These are phyloP conservation scores for Wolfiporia cocos DNA, from an alignment of 1,284 basidiomycete genomes.

Conservation along the genomic window DNA sequence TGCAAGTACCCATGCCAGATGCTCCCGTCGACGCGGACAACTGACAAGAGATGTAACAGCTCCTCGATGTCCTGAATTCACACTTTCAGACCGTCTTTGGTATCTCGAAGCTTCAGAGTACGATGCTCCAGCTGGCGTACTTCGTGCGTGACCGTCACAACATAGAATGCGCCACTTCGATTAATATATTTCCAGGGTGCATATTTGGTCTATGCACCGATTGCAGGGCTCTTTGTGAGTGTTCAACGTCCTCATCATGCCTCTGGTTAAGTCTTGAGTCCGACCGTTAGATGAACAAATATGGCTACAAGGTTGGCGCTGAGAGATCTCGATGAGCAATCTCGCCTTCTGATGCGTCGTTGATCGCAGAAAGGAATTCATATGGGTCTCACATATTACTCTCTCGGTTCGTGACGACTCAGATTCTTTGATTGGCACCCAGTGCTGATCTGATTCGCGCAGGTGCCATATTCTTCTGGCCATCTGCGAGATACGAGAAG, in stretches of 20 bases:
- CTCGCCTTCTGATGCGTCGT: slow-evolving; percentile 3
- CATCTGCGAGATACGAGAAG: slow-evolving; percentile 58
- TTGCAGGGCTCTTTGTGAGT: slow-evolving; percentile 50
- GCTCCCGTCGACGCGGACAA: slow-evolving; percentile 5
- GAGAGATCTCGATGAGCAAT: slow-evolving; percentile 4
- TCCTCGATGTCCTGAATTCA: slow-evolving; percentile 82
- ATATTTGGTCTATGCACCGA: slow-evolving; percentile 58
- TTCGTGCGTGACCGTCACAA: slow-evolving; percentile 45
- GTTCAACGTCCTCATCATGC: neutral
- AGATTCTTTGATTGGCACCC: slow-evolving; percentile 1
- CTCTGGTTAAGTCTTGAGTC: slow-evolving; percentile 2
- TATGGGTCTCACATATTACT: slow-evolving; percentile 67
- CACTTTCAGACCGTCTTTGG: slow-evolving; percentile 73
- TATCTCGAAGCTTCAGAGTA: slow-evolving; percentile 74
- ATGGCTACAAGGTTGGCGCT: slow-evolving; percentile 50
- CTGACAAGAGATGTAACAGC: slow-evolving; percentile 31
- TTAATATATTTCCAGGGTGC: slow-evolving; percentile 39
- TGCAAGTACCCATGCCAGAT: slow-evolving; percentile 29
- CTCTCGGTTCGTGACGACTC: slow-evolving; percentile 37
- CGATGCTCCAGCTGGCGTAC: slow-evolving; percentile 82
- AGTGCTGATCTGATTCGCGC: neutral
- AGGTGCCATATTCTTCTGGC: slow-evolving; percentile 79
- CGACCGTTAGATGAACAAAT: slow-evolving; percentile 42
- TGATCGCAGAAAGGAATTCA: slow-evolving; percentile 50
- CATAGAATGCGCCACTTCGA: neutral